Conservation (phyloP, 2,329 filamentous ascomycete genomes). For the Bimuria novae-zelandiae region DNA sequence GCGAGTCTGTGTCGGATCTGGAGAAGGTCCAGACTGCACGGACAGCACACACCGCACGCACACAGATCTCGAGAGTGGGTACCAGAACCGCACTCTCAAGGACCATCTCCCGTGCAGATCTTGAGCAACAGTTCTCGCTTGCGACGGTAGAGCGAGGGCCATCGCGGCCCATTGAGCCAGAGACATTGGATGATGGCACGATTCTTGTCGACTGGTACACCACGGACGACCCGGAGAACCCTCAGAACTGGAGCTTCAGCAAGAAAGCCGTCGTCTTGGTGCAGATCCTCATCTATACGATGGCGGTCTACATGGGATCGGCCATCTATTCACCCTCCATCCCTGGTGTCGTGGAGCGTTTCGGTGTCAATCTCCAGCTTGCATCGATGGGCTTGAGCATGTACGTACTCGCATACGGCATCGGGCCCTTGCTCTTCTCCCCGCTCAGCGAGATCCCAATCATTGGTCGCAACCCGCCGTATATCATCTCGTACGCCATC, state of each 20-base stretch:
- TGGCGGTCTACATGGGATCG: conserved; percentile 61
- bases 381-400: conserved; percentile 64
- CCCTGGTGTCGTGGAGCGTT: conserved; percentile 56
- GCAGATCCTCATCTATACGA: conserved; percentile 62
- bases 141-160: conserved; percentile 43
- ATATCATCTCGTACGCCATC: conserved; percentile 68
- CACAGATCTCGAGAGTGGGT: conserved; percentile 42
- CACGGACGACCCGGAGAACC: conserved; percentile 46
- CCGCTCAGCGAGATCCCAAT: conserved; percentile 69
- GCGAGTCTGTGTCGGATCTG: conserved; percentile 25
- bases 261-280: conserved; percentile 44
- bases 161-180: conserved; percentile 42
- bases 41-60: conserved; percentile 30
- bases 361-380: conserved; percentile 57
- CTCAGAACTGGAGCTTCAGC: conserved; percentile 46
- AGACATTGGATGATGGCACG: conserved; percentile 43
- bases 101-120: conserved; percentile 45
- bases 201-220: conserved; percentile 52
- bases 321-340: conserved; percentile 56
- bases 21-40: conserved; percentile 41
- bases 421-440: conserved; percentile 68
- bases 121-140: conserved; percentile 46
- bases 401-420: conserved; percentile 65
- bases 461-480: conserved; percentile 70
- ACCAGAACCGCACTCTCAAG: conserved; percentile 44